phyloP scores from a whole-genome alignment of 2,329 filamentous ascomycete species.

The Seiridium unicorne region DNA sequence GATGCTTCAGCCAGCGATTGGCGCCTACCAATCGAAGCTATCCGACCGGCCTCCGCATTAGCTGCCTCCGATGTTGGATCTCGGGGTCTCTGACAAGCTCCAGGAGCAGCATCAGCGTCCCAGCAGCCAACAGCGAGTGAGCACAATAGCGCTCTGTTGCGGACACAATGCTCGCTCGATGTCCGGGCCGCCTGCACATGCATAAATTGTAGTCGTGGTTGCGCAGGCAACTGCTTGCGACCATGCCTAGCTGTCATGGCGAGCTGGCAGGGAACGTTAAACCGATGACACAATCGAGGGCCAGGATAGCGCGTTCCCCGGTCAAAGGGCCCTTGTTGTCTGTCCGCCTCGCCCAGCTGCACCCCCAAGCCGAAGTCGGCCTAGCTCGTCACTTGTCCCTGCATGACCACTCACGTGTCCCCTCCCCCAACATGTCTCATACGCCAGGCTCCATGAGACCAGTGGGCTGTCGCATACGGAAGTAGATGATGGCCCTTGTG shows the following conservation, averaged over 20 bases:
- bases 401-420: not conserved
- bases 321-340: not conserved
- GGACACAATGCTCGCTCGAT: too few species aligned
- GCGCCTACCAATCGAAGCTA: not conserved
- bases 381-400: not conserved
- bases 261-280: not conserved
- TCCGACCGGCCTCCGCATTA: not conserved
- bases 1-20: not conserved
- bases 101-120: too few species aligned
- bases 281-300: constrained; percentile 5
- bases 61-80: not conserved
- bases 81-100: not conserved
- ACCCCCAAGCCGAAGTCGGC: not conserved
- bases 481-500: not conserved
- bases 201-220: not conserved
- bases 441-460: too few species aligned
- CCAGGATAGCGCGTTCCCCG: constrained; percentile 1
- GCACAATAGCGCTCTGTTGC: too few species aligned
- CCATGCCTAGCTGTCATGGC: not conserved
- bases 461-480: not conserved
- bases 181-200: too few species aligned
- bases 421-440: not conserved
- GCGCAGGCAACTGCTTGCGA: not conserved
- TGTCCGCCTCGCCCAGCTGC: not conserved
- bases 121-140: too few species aligned